phyloP scores from a whole-genome alignment of 139 green algal species.

The Tetradesmus obliquus region DNA sequence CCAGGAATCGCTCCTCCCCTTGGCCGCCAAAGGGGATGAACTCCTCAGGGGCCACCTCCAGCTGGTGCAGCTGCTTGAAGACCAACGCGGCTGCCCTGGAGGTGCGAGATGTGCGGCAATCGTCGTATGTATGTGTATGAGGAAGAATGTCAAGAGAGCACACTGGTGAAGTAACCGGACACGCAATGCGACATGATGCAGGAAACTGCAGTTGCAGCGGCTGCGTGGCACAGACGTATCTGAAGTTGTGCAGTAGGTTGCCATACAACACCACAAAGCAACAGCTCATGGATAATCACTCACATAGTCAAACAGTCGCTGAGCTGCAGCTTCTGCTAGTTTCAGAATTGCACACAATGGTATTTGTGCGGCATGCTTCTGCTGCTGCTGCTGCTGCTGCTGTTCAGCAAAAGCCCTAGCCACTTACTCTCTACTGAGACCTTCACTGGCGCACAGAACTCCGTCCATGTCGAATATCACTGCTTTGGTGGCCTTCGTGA shows the following conservation, averaged over 20 bases:
- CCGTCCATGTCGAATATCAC: constrained; percentile 44
- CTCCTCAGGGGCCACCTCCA: constrained; percentile 65
- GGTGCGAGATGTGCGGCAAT: background rate
- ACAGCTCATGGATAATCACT: too few species aligned
- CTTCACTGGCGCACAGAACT: constrained; percentile 15
- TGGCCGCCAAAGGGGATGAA: constrained; percentile 77
- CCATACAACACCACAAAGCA: too few species aligned
- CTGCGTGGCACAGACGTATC: background rate
- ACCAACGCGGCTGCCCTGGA: constrained; percentile 57
- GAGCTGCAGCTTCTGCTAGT: too few species aligned
- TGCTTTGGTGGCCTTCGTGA: background rate
- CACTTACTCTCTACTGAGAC: constrained; percentile 8
- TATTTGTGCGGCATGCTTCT: background rate
- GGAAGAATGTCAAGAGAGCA: background rate
- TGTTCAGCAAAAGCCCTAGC: background rate
- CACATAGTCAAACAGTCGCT: too few species aligned
- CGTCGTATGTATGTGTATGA: background rate
- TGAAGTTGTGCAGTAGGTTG: too few species aligned
- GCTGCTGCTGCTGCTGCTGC: constrained; percentile 5
- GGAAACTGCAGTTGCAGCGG: too few species aligned
- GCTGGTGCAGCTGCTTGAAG: constrained; percentile 64
- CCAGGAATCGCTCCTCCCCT: constrained; percentile 66
- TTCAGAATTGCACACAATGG: background rate
- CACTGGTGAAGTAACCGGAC: too few species aligned
- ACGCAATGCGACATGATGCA: too few species aligned